Evolutionary conservation across 176 grass and related monocot species (phyloP).

Genomic region (Thinopyrum elongatum): DNA sequence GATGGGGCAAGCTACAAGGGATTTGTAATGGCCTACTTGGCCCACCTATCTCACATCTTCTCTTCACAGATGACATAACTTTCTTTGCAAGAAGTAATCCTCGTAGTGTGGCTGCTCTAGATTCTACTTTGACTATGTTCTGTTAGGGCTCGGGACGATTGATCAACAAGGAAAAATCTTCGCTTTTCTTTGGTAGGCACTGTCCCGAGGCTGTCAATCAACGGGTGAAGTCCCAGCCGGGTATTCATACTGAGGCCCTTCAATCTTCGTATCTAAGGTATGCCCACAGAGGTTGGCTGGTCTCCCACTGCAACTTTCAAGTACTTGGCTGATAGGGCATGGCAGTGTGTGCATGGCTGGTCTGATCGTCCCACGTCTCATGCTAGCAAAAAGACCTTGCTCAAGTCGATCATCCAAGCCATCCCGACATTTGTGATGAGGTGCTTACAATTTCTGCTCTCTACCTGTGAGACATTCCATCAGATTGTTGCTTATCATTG

Average conservation of each 20-base stretch:
- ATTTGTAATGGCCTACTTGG: background rate
- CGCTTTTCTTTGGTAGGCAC: too few relatives aligned
- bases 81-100: too few relatives aligned
- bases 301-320: background rate
- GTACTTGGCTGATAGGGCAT: background rate
- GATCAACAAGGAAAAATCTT: too few relatives aligned
- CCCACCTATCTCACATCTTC: background rate
- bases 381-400: background rate
- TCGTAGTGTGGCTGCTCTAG: too few relatives aligned
- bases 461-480: too few relatives aligned
- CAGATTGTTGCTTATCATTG: too few relatives aligned
- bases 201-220: too few relatives aligned
- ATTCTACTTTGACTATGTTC: too few relatives aligned
- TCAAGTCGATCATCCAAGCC: background rate
- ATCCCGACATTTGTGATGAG: background rate
- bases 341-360: background rate
- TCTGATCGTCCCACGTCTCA: background rate
- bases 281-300: background rate
- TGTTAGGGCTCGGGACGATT: too few relatives aligned
- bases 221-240: too few relatives aligned
- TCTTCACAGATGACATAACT: background rate
- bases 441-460: background rate
- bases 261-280: background rate
- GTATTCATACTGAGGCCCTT: too few relatives aligned
- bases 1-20: background rate